Evolutionary conservation across 1,139 yeast species (phyloP), one percentile per base, ranked within the genome.

Genomic region (Saccharomycopsis hybrid): DNA sequence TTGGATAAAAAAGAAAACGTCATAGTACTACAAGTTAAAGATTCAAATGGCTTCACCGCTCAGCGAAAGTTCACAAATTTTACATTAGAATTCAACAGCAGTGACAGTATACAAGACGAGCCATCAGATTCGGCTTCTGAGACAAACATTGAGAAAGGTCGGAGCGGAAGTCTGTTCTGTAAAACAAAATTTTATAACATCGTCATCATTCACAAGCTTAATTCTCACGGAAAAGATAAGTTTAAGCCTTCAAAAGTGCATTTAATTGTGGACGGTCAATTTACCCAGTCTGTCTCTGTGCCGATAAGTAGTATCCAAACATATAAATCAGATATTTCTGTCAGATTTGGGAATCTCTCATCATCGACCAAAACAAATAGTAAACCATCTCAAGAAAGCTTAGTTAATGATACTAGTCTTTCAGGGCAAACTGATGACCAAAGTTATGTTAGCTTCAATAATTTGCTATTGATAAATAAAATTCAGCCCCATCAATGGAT

Each of bases 401-500:
- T 25, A 4, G 13, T 9, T 25, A 27, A 30, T 11, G 18, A 18
- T 18, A 28, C 32, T 32, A 38, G 35, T 41, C 7, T 4, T 29
- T 24, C 35, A 7, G 28, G 18, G 33, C 11, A n/a, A 25, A 28
- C 3, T 4, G 28, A 18, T 24, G 25, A n/a, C n/a, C 8, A 28
- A 5, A 42, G 47, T 3, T 46, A 13, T 27, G 43, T 49, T 5
- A 29, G 41, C 4, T 45, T 54, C 39, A 41, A 38, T 28, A 64
- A 57, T 48, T 41, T 67, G 0, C 29, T 62, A 18, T 33, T 69
- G 2, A 43, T 66, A 1, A 59, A 62, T 33, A 61, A 56, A 11
- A 55, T 59, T 1, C 61, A 62, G 41, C 57, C 64, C 1, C 56
- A 58, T 33, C 72, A 67, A 38, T 67, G 73, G 70, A 59, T 70